These are phyloP conservation scores for Yamadazyma dendronema DNA, from an alignment of 1,139 yeast species.

Conservation along the genomic window DNA sequence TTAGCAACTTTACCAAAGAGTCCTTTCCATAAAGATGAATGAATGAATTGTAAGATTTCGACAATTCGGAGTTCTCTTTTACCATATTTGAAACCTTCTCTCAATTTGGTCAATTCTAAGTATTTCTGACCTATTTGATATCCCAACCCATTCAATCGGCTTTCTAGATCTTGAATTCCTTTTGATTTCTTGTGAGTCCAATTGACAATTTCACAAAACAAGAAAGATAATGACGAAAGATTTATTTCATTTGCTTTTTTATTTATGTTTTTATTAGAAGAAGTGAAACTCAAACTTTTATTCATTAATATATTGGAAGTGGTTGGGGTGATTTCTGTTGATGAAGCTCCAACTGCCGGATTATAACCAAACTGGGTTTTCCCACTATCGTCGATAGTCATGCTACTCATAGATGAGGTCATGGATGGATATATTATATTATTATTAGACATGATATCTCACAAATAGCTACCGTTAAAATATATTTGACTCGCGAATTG, in stretches of 20 bases:
- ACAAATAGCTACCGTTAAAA: too few species aligned
- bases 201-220: constrained; percentile 71
- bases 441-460: constrained; percentile 31
- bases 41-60: constrained; percentile 81
- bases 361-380: constrained; percentile 45
- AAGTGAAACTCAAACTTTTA: constrained; percentile 33
- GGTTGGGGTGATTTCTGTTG: constrained; percentile 39
- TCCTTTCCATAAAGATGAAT: constrained; percentile 77
- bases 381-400: constrained; percentile 34
- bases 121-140: constrained; percentile 55
- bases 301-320: constrained; percentile 34
- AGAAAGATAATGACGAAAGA: constrained; percentile 62
- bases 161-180: constrained; percentile 77
- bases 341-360: constrained; percentile 42
- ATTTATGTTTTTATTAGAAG: constrained; percentile 56
- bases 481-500: too few species aligned
- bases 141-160: constrained; percentile 73
- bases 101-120: constrained; percentile 39
- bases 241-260: constrained; percentile 68
- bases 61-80: constrained; percentile 72
- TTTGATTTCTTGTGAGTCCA: constrained; percentile 62
- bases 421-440: constrained; percentile 41
- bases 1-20: constrained; percentile 84
- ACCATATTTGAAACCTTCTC: constrained; percentile 60
- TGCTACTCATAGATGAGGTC: constrained; percentile 29